Base-by-base conservation (phyloP, 1,139 yeast species). In the Geotrichum histeridarum region DNA sequence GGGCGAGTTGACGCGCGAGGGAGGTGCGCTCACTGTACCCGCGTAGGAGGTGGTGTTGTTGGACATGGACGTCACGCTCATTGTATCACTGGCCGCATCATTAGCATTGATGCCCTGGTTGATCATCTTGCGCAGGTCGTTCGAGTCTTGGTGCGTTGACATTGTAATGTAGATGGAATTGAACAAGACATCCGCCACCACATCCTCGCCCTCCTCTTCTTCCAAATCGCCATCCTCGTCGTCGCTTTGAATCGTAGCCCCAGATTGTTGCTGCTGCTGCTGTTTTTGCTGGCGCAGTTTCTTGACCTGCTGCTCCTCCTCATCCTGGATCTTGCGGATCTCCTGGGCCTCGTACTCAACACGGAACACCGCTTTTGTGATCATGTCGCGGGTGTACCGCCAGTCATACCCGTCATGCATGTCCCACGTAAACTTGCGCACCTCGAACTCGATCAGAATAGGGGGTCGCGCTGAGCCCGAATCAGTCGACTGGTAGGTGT, bases 351-450 rank as follows among this genome's bases (percentile, higher is more conserved):
- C 77, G 11, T 70, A 72, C 61, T 84, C 88, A 12, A 86, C 80
- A 37, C 78, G 70, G 54, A 77, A 77, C 0, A 91, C 84, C 0
- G 88, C 87, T 6, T 77, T 78, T 22, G 77, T 73, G 31, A 93
- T 84, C 0, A 82, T 76, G 42, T 75, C 77, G 58, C 95, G 76
- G 0, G 98, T 89, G 49, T 81, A 81, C 55, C 79, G 79, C 96
- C 98, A 90, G 66, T 93, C 99, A 65, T 84, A 93, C 0, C 99
- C 99, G 71, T 93, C 99, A 66, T 80, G 83, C 42, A 93, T 70
- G 56, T 79, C 82, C 57, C 93, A 70, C 3, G 69, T 69, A 0
- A 77, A 33, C 4, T 51, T 48, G 2, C 14, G 18, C 9, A 55
- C 45, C 3, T 17, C 15, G 46, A 55, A 53, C 4, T 49, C 51